Base-by-base conservation (phyloP, 441 rosid genomes). In the Erodium trifolium region DNA sequence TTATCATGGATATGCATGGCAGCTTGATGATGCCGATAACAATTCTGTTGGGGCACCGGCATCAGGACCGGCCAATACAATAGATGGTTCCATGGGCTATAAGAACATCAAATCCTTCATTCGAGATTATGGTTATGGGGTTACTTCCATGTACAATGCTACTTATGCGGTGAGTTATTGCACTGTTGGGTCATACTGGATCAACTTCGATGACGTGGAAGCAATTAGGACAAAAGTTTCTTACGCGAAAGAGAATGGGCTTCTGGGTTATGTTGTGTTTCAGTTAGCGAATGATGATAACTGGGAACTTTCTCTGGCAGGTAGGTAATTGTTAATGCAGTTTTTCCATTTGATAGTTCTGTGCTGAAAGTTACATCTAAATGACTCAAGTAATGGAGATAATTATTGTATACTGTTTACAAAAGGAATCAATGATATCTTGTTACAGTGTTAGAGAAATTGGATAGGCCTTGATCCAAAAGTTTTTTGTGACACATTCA, bases 1-100 rank as follows among this genome's bases (percentile, higher is more conserved):
- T 18, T 86, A 72, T 65, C 85, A 77, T 78, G 90, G 90, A 16
- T 86, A 76, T 64, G 84, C 82, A 1, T 82, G 86, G 86, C 69
- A 2, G 16, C 71, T 84, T 2, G 78, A 70, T 53, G 72, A 76
- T 6, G 71, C 76, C 2, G 41, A 62, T 17, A 73, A 78, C 0
- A 66, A 62, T 65, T 63, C 55, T 29, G 16, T 81, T 10, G 81
- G 85, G 19, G 69, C 80, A 45, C 75, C 71, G 0, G 79, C 85
- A 23, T 66, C 73, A 0, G 88, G 86, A 1, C 84, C 85, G 0
- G 81, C 59, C 9, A 0, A 67, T 1, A 68, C 76, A 18, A 12
- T 8, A 0, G 87, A 81, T 76, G 86, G 90, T 19, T 78, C 82
- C 7, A 70, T 76, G 27, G 83, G 78, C 7, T 82, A 76, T 29